Conservation (phyloP, 768 basidiomycete genomes). For the Lyophyllum semitale region DNA sequence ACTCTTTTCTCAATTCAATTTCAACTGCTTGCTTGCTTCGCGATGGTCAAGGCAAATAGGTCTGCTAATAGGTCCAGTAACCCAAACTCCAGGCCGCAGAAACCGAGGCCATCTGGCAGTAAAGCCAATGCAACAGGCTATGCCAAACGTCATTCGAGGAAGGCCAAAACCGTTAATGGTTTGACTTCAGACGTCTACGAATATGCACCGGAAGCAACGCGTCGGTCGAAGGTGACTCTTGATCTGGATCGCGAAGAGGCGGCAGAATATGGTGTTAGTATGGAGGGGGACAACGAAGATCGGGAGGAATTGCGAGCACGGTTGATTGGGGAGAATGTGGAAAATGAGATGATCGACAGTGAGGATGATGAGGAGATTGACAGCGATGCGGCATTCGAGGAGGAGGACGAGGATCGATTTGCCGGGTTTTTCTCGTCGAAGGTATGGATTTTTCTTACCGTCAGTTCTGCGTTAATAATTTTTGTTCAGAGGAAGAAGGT, state of each 20-base stretch:
- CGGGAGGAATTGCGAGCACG: conserved; percentile 42
- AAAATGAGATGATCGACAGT: conserved; percentile 56
- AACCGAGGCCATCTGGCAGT: conserved; percentile 20
- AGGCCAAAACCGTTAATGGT: conserved; percentile 33
- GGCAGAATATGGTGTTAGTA: conserved; percentile 37
- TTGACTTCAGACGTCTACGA: conserved; percentile 63
- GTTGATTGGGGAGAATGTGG: conserved; percentile 53
- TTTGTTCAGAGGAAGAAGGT: too few relatives aligned
- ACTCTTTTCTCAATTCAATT: too few relatives aligned
- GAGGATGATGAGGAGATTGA: conserved; percentile 87
- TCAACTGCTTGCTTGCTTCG: not conserved
- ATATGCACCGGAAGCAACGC: conserved; percentile 49
- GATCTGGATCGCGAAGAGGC: conserved; percentile 61
- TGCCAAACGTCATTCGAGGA: conserved; percentile 50
- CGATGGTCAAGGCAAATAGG: conserved; percentile 8
- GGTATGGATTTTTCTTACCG: conserved; percentile 28
- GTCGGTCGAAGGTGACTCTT: conserved; percentile 53
- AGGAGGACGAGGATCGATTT: conserved; percentile 79
- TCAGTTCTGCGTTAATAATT: too few relatives aligned
- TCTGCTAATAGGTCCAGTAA: not conserved
- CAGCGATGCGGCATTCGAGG: conserved; percentile 82
- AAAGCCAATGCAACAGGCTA: conserved; percentile 51
- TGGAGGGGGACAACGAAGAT: conserved; percentile 44
- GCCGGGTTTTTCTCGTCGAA: conserved; percentile 59
- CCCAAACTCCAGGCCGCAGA: conserved; percentile 8